Evolutionary conservation across 352 stramenopile genomes (phyloP).

Genomic region (Thalassiosira allenii): DNA sequence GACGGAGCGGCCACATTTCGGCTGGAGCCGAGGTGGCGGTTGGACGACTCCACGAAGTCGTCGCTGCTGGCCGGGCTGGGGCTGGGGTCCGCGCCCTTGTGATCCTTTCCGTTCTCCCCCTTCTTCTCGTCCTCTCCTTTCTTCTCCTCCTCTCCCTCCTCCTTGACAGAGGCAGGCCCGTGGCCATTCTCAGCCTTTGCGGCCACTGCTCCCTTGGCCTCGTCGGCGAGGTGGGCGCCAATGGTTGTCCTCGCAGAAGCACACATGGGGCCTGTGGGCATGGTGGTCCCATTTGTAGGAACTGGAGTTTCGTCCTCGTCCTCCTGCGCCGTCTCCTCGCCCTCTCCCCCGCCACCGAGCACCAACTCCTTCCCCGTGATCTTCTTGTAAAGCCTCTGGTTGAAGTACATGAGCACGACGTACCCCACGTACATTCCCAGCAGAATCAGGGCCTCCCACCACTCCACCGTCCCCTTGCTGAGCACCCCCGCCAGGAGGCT

Average conservation of each 20-base stretch:
- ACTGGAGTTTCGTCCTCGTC: too few species aligned
- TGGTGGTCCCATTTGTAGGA: too few species aligned
- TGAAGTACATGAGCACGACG: slow-evolving; percentile 85
- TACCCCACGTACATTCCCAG: slow-evolving; percentile 86
- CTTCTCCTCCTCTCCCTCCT: too few species aligned
- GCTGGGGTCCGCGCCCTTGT: too few species aligned
- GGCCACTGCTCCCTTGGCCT: too few species aligned
- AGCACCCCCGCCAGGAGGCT: slow-evolving; percentile 71
- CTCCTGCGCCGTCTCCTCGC: background rate
- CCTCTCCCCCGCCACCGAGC: slow-evolving; percentile 3
- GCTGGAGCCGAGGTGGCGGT: background rate
- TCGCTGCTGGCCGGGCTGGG: slow-evolving; percentile 29
- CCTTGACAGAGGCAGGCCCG: too few species aligned
- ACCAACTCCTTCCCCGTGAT: slow-evolving; percentile 73
- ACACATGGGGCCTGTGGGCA: too few species aligned
- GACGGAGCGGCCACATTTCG: too few species aligned
- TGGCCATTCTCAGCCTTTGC: background rate
- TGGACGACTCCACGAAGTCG: slow-evolving; percentile 6
- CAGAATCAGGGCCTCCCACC: slow-evolving; percentile 82
- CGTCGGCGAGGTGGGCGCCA: too few species aligned
- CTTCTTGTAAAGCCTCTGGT: slow-evolving; percentile 75
- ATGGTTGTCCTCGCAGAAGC: too few species aligned
- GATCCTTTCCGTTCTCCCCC: slow-evolving; percentile 6
- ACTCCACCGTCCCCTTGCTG: slow-evolving; percentile 60
- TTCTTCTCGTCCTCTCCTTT: background rate